Evolutionary conservation across 139 green algal genomes (phyloP).

Genomic region (Microglena sp.): DNA sequence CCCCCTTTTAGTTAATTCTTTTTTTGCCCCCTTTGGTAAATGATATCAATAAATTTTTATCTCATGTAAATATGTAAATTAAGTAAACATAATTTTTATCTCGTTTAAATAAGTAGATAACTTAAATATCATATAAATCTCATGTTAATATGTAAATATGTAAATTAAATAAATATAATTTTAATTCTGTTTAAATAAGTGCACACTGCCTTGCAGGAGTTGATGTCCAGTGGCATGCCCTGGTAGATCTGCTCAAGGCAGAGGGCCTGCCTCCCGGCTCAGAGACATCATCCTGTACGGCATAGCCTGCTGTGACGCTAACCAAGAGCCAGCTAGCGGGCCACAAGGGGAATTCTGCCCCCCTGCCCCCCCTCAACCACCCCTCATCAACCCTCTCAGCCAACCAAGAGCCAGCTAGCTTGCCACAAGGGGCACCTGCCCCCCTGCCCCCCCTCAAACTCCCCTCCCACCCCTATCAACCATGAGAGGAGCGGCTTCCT

Average conservation of each 20-base stretch:
- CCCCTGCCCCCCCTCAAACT: not conserved
- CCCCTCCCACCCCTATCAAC: not conserved
- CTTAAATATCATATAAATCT: no score
- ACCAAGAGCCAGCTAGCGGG: constrained; percentile 12
- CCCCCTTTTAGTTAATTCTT: no score
- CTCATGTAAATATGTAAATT: no score
- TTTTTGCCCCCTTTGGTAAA: no score
- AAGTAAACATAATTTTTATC: no score
- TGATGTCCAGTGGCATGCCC: constrained; percentile 1
- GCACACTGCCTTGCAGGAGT: not conserved
- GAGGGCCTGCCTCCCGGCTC: constrained; percentile 38
- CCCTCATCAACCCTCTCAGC: not conserved
- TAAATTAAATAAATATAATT: no score
- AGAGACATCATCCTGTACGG: constrained; percentile 50
- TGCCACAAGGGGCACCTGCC: not conserved
- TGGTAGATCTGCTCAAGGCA: constrained; percentile 16
- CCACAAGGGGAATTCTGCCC: not conserved
- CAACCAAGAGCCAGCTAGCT: not conserved
- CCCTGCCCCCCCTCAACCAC: not conserved
- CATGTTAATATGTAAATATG: no score
- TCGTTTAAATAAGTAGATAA: no score
- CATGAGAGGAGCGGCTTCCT: not conserved
- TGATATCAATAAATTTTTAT: no score
- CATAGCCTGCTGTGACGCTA: constrained; percentile 36
- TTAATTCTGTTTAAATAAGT: no score